These are phyloP conservation scores for Phytopythium ostracodes DNA, from an alignment of 352 stramenopile genomes.

Conservation along the genomic window DNA sequence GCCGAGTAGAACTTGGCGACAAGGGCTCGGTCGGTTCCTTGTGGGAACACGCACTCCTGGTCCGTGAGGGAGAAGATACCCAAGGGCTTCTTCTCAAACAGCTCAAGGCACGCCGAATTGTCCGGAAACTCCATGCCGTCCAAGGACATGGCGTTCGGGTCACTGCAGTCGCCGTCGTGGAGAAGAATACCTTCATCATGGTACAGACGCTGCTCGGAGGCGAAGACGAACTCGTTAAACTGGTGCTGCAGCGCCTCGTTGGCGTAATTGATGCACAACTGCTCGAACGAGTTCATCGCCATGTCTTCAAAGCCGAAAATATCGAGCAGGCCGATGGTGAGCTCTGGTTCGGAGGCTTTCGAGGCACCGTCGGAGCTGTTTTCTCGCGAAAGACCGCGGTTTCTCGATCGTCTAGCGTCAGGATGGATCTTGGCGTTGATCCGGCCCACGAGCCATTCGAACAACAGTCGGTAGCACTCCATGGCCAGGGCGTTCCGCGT, in stretches of 20 bases:
- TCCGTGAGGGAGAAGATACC: conserved; percentile 83
- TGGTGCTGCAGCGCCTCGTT: conserved; percentile 87
- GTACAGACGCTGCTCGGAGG: conserved; percentile 83
- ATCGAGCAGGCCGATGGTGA: conserved; percentile 74
- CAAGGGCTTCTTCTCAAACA: conserved; percentile 76
- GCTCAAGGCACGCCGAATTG: conserved; percentile 70
- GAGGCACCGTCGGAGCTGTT: conserved; percentile 5
- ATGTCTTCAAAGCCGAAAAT: conserved; percentile 91
- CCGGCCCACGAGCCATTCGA: conserved; percentile 92
- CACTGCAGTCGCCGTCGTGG: conserved; percentile 43
- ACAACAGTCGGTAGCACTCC: conserved; percentile 90
- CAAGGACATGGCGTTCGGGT: conserved; percentile 3
- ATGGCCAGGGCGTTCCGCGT: conserved; percentile 90
- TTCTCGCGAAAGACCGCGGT: not conserved
- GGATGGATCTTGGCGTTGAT: conserved; percentile 87
- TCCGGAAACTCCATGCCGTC: conserved; percentile 44
- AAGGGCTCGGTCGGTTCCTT: conserved; percentile 66
- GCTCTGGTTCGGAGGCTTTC: conserved; percentile 18
- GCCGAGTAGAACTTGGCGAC: conserved; percentile 76
- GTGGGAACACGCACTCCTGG: conserved; percentile 78
- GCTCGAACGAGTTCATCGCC: conserved; percentile 82
- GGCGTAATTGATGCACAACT: conserved; percentile 91
- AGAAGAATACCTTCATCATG: conserved; percentile 70
- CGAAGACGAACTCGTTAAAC: conserved; percentile 92
- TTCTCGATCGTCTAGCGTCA: conserved; percentile 2